These are phyloP conservation scores for Moelleriella libera DNA, from an alignment of 2,329 filamentous ascomycete genomes.

Conservation along the genomic window DNA sequence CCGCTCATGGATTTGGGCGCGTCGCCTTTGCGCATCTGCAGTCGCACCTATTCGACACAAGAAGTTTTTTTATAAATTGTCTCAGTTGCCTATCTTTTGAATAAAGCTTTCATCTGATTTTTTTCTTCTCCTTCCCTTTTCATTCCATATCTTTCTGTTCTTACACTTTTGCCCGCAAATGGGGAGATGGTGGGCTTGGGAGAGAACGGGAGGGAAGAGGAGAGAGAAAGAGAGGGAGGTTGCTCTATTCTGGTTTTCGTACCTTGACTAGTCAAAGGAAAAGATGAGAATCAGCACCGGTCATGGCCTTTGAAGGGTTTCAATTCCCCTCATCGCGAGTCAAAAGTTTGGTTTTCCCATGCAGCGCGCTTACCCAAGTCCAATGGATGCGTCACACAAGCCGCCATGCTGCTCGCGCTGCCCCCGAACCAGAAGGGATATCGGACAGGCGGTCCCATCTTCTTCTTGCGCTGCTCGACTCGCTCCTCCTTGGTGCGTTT, in stretches of 20 bases:
- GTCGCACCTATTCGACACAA: slow-evolving; percentile 49
- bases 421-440: slow-evolving; percentile 97
- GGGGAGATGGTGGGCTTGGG: not conserved
- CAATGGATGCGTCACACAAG: slow-evolving; percentile 82
- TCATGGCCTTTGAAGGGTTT: not conserved
- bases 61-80: not conserved
- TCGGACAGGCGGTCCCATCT: slow-evolving; percentile 23
- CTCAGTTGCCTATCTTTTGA: no score
- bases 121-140: not conserved
- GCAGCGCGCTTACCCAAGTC: slow-evolving; percentile 57
- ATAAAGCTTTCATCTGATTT: no score
- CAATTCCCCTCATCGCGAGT: not conserved
- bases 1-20: slow-evolving; percentile 69
- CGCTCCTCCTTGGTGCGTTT: slow-evolving; percentile 5
- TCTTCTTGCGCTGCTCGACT: slow-evolving; percentile 16
- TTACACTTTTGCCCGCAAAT: not conserved
- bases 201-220: not conserved
- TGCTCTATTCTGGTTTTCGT: not conserved
- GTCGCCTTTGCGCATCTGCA: slow-evolving; percentile 70
- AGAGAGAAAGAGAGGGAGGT: not conserved
- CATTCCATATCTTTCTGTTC: not conserved
- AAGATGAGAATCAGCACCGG: not conserved
- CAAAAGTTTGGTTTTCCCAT: not conserved
- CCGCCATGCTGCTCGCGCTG: slow-evolving; percentile 83
- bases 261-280: slow-evolving; percentile 6